Evolutionary conservation across 495 filamentous ascomycete species (phyloP).

Genomic region (Aspergillus cristatus): DNA sequence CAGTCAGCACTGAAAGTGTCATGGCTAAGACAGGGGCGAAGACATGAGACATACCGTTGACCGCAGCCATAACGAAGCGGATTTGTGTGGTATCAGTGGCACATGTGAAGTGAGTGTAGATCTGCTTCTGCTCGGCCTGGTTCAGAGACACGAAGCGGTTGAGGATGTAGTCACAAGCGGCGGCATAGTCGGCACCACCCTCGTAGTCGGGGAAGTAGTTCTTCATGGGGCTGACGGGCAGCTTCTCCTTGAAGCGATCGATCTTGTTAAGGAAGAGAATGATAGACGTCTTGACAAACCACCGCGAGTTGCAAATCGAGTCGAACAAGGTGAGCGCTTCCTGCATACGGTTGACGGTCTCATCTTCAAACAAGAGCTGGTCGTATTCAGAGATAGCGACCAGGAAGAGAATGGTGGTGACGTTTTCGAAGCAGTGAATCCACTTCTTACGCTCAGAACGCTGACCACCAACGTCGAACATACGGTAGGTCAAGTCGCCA

Average conservation of each 20-base stretch:
- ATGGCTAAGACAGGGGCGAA: not conserved
- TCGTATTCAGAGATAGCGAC: slow-evolving; percentile 99
- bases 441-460: slow-evolving; percentile 99
- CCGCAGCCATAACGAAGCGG: slow-evolving; percentile 98
- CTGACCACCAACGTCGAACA: slow-evolving; percentile 99
- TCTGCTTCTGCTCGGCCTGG: slow-evolving; percentile 98
- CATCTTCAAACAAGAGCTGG: slow-evolving; percentile 92
- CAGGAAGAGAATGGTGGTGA: slow-evolving; percentile 96
- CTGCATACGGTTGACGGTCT: slow-evolving; percentile 91
- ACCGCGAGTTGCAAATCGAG: slow-evolving; percentile 97
- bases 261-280: slow-evolving; percentile 99
- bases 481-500: slow-evolving; percentile 93
- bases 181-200: slow-evolving; percentile 82
- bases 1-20: slow-evolving; percentile 2
- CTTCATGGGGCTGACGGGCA: slow-evolving; percentile 98
- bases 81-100: slow-evolving; percentile 98
- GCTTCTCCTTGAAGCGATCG: slow-evolving; percentile 99
- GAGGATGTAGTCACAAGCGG: slow-evolving; percentile 93
- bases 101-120: slow-evolving; percentile 99
- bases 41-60: slow-evolving; percentile 68
- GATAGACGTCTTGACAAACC: slow-evolving; percentile 99
- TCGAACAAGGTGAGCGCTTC: slow-evolving; percentile 97
- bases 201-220: slow-evolving; percentile 99
- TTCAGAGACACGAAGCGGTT: slow-evolving; percentile 96
- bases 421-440: slow-evolving; percentile 99